Evolutionary conservation across 2,329 filamentous ascomycete species (phyloP).

Genomic region (Endothia cerciana): DNA sequence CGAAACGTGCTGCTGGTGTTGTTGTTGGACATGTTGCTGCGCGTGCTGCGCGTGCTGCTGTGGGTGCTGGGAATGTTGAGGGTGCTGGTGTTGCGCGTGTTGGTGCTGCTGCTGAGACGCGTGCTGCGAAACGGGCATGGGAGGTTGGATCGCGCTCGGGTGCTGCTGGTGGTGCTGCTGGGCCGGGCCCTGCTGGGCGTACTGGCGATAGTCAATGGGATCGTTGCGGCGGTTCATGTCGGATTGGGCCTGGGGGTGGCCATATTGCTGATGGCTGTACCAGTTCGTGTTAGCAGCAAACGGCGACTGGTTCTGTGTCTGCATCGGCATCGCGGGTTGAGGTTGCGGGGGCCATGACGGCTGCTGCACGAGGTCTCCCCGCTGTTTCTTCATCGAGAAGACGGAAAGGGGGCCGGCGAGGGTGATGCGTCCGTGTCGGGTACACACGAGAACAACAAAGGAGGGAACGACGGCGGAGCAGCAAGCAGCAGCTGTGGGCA

Average conservation of each 20-base stretch:
- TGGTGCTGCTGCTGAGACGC: slow-evolving; percentile 27
- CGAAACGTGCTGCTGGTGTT: slow-evolving; percentile 40
- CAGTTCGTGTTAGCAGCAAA: slow-evolving; percentile 43
- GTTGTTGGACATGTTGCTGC: slow-evolving; percentile 38
- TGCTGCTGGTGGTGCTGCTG: slow-evolving; percentile 35
- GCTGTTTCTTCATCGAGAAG: slow-evolving; percentile 33
- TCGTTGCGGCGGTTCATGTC: slow-evolving; percentile 34
- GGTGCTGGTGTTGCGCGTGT: slow-evolving; percentile 24
- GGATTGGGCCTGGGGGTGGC: slow-evolving; percentile 35
- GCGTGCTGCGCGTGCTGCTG: slow-evolving; percentile 38
- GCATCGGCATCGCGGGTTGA: slow-evolving; percentile 36
- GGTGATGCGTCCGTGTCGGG: slow-evolving; percentile 22
- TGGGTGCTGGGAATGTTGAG: slow-evolving; percentile 34
- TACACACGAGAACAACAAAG: slow-evolving; percentile 13
- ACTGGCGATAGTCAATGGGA: slow-evolving; percentile 32
- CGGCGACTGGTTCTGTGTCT: slow-evolving; percentile 34
- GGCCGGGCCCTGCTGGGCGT: slow-evolving; percentile 16
- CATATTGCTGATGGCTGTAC: slow-evolving; percentile 54
- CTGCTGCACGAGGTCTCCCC: slow-evolving; percentile 32
- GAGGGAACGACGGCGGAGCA: slow-evolving; percentile 11
- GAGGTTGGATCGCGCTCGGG: slow-evolving; percentile 28
- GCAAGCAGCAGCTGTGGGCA: slow-evolving; percentile 8
- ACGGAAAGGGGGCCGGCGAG: neutral
- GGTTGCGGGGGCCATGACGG: slow-evolving; percentile 38
- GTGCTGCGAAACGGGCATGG: slow-evolving; percentile 30